Evolutionary conservation across 768 basidiomycete genomes (phyloP).

Genomic region (Candolleomyces efflorescens): DNA sequence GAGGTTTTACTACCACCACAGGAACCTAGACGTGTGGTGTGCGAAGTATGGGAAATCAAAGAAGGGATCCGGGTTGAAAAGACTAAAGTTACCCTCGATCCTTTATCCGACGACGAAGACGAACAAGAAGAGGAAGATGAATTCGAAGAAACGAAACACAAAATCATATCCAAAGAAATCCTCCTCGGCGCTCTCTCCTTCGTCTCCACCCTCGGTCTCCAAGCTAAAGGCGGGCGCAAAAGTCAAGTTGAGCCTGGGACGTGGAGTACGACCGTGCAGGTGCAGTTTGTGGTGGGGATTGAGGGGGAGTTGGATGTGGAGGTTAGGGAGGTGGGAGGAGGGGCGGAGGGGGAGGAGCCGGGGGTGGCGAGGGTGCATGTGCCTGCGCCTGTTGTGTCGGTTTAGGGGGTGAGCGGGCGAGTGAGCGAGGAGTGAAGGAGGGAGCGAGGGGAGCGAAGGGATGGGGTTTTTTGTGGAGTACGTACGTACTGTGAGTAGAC

Average conservation of each 20-base stretch:
- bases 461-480: no score
- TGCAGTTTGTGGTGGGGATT: constrained; percentile 33
- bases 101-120: constrained; percentile 44
- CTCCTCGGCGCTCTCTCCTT: constrained; percentile 42
- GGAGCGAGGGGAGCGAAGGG: no score
- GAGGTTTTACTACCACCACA: constrained; percentile 51
- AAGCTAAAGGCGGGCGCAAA: no score
- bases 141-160: constrained; percentile 60
- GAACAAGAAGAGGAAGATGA: constrained; percentile 63
- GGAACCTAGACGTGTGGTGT: constrained; percentile 44
- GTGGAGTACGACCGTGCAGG: constrained; percentile 45
- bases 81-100: constrained; percentile 40
- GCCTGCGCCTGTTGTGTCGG: constrained; percentile 10
- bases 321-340: constrained; percentile 33
- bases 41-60: constrained; percentile 77
- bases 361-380: constrained; percentile 8
- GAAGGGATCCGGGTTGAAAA: constrained; percentile 65
- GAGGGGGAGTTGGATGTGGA: constrained; percentile 35
- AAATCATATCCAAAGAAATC: constrained; percentile 50
- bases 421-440: no score
- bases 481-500: no score
- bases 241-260: constrained; percentile 17
- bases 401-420: not conserved
- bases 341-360: constrained; percentile 14
- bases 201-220: constrained; percentile 27